Conservation (phyloP, 768 basidiomycete species). For the Lyophyllum semitale region DNA sequence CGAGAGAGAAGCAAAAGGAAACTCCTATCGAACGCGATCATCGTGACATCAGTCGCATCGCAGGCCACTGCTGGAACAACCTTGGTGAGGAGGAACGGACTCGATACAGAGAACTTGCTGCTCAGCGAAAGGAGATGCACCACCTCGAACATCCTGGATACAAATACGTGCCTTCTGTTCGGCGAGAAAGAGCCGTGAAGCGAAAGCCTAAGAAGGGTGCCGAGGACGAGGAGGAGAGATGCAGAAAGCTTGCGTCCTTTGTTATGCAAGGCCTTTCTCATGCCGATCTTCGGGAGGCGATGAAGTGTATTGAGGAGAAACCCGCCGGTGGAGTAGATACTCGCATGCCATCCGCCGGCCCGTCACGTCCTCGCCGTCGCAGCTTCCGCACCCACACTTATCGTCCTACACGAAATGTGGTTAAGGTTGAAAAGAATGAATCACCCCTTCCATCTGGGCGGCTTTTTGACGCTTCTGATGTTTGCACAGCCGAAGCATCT, state of each 20-base stretch:
- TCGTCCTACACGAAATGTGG: neutral
- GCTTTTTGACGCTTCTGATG: neutral
- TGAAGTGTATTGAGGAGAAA: conserved; percentile 13
- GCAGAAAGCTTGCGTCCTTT: conserved; percentile 36
- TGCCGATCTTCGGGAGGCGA: conserved; percentile 25
- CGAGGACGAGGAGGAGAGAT: conserved; percentile 38
- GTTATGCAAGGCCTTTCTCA: conserved; percentile 34
- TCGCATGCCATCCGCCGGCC: neutral
- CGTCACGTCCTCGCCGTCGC: neutral
- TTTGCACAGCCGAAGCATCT: conserved; percentile 21
- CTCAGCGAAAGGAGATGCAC: conserved; percentile 47
- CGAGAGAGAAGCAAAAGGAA: conserved; percentile 48
- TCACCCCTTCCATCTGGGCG: neutral
- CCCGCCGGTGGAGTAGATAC: neutral
- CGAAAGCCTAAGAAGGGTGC: conserved; percentile 35
- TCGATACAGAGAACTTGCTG: conserved; percentile 45
- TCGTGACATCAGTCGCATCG: conserved; percentile 66
- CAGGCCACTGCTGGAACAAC: conserved; percentile 61
- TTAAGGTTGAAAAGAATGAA: neutral
- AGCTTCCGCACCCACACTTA: conserved; percentile 1
- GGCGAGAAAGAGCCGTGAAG: conserved; percentile 28
- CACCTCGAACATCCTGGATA: conserved; percentile 52
- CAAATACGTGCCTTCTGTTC: conserved; percentile 49
- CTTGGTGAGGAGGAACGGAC: conserved; percentile 41
- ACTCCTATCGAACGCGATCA: conserved; percentile 59